phyloP scores from a whole-genome alignment of 139 green algal species.

The Astrephomene gubernaculifera region DNA sequence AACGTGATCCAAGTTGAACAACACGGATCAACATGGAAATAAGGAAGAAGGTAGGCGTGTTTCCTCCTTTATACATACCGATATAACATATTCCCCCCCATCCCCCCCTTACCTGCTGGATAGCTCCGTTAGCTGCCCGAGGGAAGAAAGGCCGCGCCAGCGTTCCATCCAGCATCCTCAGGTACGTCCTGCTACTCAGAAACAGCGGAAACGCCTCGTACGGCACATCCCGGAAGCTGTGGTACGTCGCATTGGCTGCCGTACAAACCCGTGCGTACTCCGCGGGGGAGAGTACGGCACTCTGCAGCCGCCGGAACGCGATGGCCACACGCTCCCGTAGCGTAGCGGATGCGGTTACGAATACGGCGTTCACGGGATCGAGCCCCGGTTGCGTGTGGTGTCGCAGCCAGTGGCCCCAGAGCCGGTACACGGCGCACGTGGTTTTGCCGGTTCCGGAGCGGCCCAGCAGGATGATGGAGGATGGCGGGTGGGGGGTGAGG shows the following conservation, averaged over 20 bases:
- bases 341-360: slow-evolving; percentile 80
- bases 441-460: slow-evolving; percentile 85
- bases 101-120: slow-evolving; percentile 35
- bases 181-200: slow-evolving; percentile 64
- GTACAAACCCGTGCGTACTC: slow-evolving; percentile 40
- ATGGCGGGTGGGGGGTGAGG: slow-evolving; percentile 52
- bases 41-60: too few species aligned
- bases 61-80: too few species aligned
- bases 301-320: slow-evolving; percentile 74
- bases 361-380: slow-evolving; percentile 61
- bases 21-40: too few species aligned
- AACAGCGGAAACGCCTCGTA: slow-evolving; percentile 84
- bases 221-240: slow-evolving; percentile 66
- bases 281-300: slow-evolving; percentile 53
- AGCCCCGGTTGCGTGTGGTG: slow-evolving; percentile 30
- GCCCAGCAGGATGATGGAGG: slow-evolving; percentile 79
- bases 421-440: slow-evolving; percentile 73
- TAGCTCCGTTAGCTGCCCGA: slow-evolving; percentile 44
- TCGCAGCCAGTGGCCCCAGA: slow-evolving; percentile 72
- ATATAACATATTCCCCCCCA: too few species aligned
- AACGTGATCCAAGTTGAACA: too few species aligned
- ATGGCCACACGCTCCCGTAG: slow-evolving; percentile 75
- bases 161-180: slow-evolving; percentile 78
- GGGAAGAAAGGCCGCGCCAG: slow-evolving; percentile 77
- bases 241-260: slow-evolving; percentile 41